Evolutionary conservation across 2,329 filamentous ascomycete genomes (phyloP).

Genomic region (Stemphylium lycopersici): DNA sequence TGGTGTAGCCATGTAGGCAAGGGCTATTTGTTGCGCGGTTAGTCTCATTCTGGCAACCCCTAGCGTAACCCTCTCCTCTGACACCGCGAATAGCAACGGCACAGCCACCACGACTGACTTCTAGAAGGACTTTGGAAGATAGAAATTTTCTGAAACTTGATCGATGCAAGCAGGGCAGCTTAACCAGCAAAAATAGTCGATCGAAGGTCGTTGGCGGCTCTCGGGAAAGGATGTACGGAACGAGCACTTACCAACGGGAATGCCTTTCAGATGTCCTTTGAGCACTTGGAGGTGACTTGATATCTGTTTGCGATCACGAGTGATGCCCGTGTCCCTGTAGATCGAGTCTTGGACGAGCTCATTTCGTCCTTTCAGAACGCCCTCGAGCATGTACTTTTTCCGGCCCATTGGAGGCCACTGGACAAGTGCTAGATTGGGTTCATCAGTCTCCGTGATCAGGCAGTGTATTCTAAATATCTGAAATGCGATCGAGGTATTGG

Average conservation of each 20-base stretch:
- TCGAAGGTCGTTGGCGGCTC: background rate
- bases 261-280: conserved; percentile 60
- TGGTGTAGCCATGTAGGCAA: conserved; percentile 50
- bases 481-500: background rate
- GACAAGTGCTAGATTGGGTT: conserved; percentile 42
- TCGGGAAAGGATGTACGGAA: background rate
- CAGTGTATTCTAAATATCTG: background rate
- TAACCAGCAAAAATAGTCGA: background rate
- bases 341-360: conserved; percentile 67
- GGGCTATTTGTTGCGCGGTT: conserved; percentile 44
- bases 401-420: conserved; percentile 65
- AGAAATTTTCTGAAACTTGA: background rate
- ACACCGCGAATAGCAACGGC: conserved; percentile 6
- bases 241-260: conserved; percentile 57
- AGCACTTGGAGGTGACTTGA: conserved; percentile 70
- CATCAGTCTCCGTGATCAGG: background rate
- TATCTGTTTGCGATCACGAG: conserved; percentile 63
- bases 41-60: conserved; percentile 26
- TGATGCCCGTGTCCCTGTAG: conserved; percentile 59
- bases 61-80: conserved; percentile 13
- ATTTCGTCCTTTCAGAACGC: conserved; percentile 64
- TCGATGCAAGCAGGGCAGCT: background rate
- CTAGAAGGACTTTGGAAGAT: background rate
- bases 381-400: conserved; percentile 56
- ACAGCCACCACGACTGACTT: conserved; percentile 6